Base-by-base conservation (phyloP, 2,329 filamentous ascomycete genomes). In the Sporothrix luriei region DNA sequence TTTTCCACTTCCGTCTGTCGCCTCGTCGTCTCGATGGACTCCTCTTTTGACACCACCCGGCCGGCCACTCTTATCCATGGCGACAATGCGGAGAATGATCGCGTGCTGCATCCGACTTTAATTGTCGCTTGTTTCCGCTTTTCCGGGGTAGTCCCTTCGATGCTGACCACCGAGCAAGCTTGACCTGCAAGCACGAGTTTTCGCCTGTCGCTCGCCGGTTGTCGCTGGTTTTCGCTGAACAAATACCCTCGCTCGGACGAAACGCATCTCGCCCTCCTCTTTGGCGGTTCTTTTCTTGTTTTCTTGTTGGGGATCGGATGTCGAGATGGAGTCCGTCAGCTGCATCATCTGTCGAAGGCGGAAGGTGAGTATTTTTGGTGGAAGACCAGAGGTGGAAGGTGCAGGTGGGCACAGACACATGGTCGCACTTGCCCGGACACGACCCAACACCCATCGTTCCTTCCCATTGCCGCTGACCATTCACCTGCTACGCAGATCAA, bases 311-410 rank as follows among this genome's bases (percentile, higher is more conserved):
- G 9, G n/a, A 48, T n/a, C 21, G 65, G 51, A 55, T 24, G n/a
- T 43, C 26, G 48, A 48, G 11, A 64, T 70, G 65, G 57, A 70
- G 51, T 26, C 69, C 6, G 54, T 88, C 54, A 71, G 70, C 54
- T 71, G 70, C 62, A 48, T 71, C 14, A 71, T 68, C 24, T 71
- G 70, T 40, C 64, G 70, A n/a, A 54, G 66, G 52, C 67, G 70
- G 51, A 71, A 71, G 70, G 70, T 69, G 33, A 52, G 64, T 38
- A 49, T 14, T 2, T 3, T 29, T 24, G 19, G 43, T 26, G n/a
- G 40, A 48, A 48, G 40, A 29, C n/a, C 11, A 48, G n/a, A 38
- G 9, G 16, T 26, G 61, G 61, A 64, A 33, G 61, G 61, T n/a
- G 43, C 57, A 24, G 57, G 57, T 19, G 57, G 54, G 54, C 57